Evolutionary conservation across 257 asterid genomes (phyloP).

Genomic region (Perilla frutescens): DNA sequence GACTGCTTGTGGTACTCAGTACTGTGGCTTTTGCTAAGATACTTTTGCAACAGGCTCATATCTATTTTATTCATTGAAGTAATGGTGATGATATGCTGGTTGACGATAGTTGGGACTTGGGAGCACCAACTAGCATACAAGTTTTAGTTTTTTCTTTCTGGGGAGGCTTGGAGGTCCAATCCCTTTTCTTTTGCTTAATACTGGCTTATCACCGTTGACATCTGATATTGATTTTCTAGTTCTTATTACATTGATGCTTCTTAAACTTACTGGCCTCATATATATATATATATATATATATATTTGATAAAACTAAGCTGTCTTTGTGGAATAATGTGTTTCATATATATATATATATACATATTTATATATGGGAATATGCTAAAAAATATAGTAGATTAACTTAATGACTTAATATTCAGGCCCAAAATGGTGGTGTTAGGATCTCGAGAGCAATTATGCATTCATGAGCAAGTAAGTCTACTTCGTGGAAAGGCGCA

Average conservation of each 20-base stretch:
- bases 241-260: slow-evolving; percentile 2
- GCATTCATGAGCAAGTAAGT: slow-evolving; percentile 91
- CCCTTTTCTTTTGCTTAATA: neutral
- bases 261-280: slow-evolving; percentile 13
- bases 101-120: neutral
- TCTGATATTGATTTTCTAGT: slow-evolving; percentile 8
- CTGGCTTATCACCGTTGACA: slow-evolving; percentile 17
- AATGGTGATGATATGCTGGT: slow-evolving; percentile 3
- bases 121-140: neutral
- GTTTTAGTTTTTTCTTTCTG: neutral
- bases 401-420: slow-evolving; percentile 39
- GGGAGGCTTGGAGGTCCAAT: neutral
- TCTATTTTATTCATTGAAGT: neutral
- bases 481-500: slow-evolving; percentile 88
- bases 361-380: slow-evolving; percentile 4
- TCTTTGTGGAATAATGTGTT: slow-evolving; percentile 24
- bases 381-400: slow-evolving; percentile 1
- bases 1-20: neutral
- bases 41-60: neutral
- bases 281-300: neutral
- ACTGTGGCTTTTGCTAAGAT: neutral
- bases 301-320: slow-evolving; percentile 8
- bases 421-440: slow-evolving; percentile 97
- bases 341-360: neutral
- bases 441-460: slow-evolving; percentile 97